A percentile compares a stretch with the other conserved stretches of the same genome.
Conservation (phyloP, 441 rosid genomes). For the Brassica balearica region DNA sequence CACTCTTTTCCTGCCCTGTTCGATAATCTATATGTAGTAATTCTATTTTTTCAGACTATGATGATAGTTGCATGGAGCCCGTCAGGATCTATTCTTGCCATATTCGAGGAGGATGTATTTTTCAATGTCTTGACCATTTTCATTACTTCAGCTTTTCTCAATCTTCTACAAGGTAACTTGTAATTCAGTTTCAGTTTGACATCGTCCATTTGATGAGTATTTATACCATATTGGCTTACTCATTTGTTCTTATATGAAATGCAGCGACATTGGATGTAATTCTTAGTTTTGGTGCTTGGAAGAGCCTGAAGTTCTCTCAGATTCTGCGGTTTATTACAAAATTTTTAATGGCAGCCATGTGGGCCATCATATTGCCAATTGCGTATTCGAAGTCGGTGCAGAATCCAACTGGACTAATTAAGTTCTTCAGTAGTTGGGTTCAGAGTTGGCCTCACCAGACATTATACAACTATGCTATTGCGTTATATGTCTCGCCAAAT, state of each 20-base stretch:
- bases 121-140: slow-evolving; percentile 80
- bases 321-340: slow-evolving; percentile 83
- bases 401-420: slow-evolving; percentile 79
- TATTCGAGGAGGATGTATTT: slow-evolving; percentile 70
- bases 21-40: slow-evolving; percentile 25
- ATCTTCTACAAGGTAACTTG: slow-evolving; percentile 77
- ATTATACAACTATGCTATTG: slow-evolving; percentile 76
- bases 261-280: slow-evolving; percentile 87
- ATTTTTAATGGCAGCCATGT: slow-evolving; percentile 77
- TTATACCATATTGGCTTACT: slow-evolving; percentile 23
- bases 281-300: slow-evolving; percentile 92
- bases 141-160: slow-evolving; percentile 88
- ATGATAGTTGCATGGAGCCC: slow-evolving; percentile 90
- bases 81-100: slow-evolving; percentile 70
- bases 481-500: slow-evolving; percentile 87
- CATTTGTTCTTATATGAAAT: slow-evolving; percentile 36
- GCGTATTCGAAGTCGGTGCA: slow-evolving; percentile 77
- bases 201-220: slow-evolving; percentile 6
- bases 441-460: slow-evolving; percentile 71
- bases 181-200: slow-evolving; percentile 22
- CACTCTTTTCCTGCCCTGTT: slow-evolving; percentile 35
- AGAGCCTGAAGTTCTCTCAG: slow-evolving; percentile 80
- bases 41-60: slow-evolving; percentile 77
- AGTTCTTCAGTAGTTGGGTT: slow-evolving; percentile 73
- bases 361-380: slow-evolving; percentile 89